Percentiles rank a stretch among this genome's conserved stretches.
phyloP scores from a whole-genome alignment of 768 basidiomycete species.

The Collybia mongolica region DNA sequence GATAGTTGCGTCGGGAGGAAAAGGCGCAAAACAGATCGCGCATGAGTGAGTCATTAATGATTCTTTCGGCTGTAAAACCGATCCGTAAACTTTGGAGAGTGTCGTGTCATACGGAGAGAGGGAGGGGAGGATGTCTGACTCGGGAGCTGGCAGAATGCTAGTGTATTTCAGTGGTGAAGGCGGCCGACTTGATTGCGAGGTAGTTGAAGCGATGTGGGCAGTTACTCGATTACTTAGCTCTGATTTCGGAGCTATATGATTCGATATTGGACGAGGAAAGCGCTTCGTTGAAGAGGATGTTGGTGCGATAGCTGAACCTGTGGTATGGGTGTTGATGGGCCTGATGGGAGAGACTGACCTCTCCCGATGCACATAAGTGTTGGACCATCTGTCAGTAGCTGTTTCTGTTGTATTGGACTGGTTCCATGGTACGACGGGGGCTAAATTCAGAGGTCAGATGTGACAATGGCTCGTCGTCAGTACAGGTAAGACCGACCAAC shows the following conservation, averaged over 20 bases:
- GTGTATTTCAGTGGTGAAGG: slow-evolving; percentile 58
- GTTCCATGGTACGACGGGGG: slow-evolving; percentile 70
- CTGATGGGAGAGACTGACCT: slow-evolving; percentile 39
- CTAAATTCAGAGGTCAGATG: slow-evolving; percentile 30
- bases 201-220: slow-evolving; percentile 55
- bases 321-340: slow-evolving; percentile 21
- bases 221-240: slow-evolving; percentile 48
- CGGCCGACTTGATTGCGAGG: slow-evolving; percentile 42
- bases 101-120: slow-evolving; percentile 50
- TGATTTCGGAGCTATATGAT: slow-evolving; percentile 25
- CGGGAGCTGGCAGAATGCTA: slow-evolving; percentile 49
- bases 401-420: slow-evolving; percentile 38
- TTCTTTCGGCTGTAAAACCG: slow-evolving; percentile 77
- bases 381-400: slow-evolving; percentile 72
- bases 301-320: slow-evolving; percentile 14
- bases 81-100: slow-evolving; percentile 82
- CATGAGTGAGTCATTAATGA: slow-evolving; percentile 71
- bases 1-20: slow-evolving; percentile 82
- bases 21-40: slow-evolving; percentile 58
- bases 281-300: slow-evolving; percentile 36
- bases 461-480: background rate
- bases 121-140: slow-evolving; percentile 61
- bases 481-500: slow-evolving; percentile 57
- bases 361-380: slow-evolving; percentile 67
- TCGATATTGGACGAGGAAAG: slow-evolving; percentile 46